A percentile compares a stretch with the other conserved stretches of the same genome.
phyloP scores from a whole-genome alignment of 106 monocot species.

The Agapanthus africanus region DNA sequence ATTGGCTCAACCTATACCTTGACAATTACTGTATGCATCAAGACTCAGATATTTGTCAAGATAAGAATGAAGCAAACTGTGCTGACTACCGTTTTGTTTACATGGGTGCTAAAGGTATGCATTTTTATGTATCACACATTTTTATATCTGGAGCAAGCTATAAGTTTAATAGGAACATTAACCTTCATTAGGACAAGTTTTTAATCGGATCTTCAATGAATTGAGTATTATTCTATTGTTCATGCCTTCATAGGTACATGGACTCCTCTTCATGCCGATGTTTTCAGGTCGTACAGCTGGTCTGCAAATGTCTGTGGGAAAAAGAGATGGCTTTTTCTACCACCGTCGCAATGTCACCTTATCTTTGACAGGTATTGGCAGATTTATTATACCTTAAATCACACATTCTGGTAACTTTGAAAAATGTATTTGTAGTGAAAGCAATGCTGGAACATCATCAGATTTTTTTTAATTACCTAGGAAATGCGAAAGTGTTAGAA shows the following conservation, averaged over 20 bases:
- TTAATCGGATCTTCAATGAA: too few relatives aligned
- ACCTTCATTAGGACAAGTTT: too few relatives aligned
- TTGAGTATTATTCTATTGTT: neutral
- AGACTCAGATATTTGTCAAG: conserved; percentile 29
- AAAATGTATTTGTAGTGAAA: neutral
- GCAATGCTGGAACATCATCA: neutral
- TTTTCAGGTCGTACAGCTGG: conserved; percentile 99
- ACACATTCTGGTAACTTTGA: neutral
- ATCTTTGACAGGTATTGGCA: conserved; percentile 67
- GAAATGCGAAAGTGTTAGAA: neutral
- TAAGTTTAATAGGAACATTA: neutral
- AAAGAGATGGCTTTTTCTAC: conserved; percentile 77
- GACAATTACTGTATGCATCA: conserved; percentile 63
- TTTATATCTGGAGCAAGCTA: neutral
- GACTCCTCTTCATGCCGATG: conserved; percentile 99
- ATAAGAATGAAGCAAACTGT: conserved; percentile 69
- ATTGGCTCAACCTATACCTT: conserved; percentile 98
- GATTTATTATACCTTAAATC: neutral
- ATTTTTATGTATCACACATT: neutral
- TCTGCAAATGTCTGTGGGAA: conserved; percentile 95
- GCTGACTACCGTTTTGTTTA: conserved; percentile 96
- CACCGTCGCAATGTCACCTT: conserved; percentile 71
- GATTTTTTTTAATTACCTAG: neutral
- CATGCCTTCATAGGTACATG: conserved; percentile 63
- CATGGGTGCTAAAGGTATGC: conserved; percentile 86